phyloP scores from a whole-genome alignment of 2,329 filamentous ascomycete genomes.

The Plectosphaerella plurivora region DNA sequence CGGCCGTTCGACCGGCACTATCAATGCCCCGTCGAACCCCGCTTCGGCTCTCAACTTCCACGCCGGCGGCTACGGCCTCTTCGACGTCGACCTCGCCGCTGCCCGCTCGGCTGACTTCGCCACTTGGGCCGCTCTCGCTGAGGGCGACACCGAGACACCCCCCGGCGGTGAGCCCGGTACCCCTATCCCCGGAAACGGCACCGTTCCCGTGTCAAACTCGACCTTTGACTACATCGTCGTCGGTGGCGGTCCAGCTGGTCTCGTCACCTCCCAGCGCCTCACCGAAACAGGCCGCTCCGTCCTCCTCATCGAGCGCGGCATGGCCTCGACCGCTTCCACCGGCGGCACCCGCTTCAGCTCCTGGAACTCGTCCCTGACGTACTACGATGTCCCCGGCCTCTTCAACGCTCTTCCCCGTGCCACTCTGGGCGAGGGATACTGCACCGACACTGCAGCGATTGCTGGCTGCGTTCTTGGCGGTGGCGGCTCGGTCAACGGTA shows the following conservation, averaged over 20 bases:
- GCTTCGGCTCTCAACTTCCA: conserved; percentile 32
- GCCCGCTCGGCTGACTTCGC: conserved; percentile 25
- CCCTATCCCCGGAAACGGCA: conserved; percentile 15
- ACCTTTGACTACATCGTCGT: conserved; percentile 35
- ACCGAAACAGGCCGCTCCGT: conserved; percentile 30
- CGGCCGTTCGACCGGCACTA: background rate
- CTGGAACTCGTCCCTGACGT: conserved; percentile 26
- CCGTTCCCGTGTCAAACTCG: conserved; percentile 21
- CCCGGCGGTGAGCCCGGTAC: conserved; percentile 6
- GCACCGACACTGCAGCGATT: conserved; percentile 26
- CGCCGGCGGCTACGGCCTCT: conserved; percentile 31
- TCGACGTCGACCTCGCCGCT: conserved; percentile 22
- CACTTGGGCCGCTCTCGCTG: conserved; percentile 8
- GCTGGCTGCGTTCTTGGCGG: conserved; percentile 33
- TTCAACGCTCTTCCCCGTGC: conserved; percentile 14
- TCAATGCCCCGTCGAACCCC: conserved; percentile 16
- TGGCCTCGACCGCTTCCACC: conserved; percentile 23
- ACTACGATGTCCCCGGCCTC: conserved; percentile 23
- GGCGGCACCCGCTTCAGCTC: conserved; percentile 22
- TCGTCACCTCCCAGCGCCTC: conserved; percentile 28
- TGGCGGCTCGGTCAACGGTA: conserved; percentile 25
- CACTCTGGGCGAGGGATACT: conserved; percentile 20
- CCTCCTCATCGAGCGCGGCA: conserved; percentile 31
- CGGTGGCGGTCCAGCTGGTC: conserved; percentile 29
- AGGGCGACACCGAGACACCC: conserved; percentile 2